Evolutionary conservation across 495 filamentous ascomycete genomes (phyloP), one percentile per base, ranked within the genome.

Genomic region (Bombardia bombarda): DNA sequence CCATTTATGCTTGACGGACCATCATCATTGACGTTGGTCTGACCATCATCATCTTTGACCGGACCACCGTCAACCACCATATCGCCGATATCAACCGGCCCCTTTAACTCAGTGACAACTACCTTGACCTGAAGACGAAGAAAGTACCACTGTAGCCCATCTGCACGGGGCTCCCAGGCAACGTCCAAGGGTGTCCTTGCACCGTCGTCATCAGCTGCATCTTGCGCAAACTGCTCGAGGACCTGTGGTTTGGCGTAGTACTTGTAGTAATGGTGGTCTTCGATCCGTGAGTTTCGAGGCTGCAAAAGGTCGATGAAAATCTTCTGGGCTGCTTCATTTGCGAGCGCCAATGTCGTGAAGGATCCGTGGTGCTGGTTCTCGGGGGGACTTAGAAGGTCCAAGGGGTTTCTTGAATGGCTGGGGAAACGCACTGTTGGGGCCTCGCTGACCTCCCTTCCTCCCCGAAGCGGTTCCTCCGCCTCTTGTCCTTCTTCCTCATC

Each of bases 31-130:
- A 6, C 7, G 14, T 10, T 14, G 6, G 32, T 5, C 32, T 33
- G 8, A 17, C 32, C 5, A 38, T n/a, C n/a, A n/a, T n/a, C n/a
- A n/a, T n/a, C n/a, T n/a, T n/a, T n/a, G n/a, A n/a, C n/a, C n/a
- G 34, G 16, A n/a, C 37, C 21, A 22, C 17, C 16, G 4, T 43
- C 47, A 23, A 49, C 42, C 23, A 55, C 42, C 40, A 58, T 43
- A 23, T 50, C 54, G 3, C 48, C 45, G 17, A 55, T 17, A 24
- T 60, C 47, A 14, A 46, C 33, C 13, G 51, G 48, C 4, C 57
- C 51, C 21, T 38, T 7, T 0, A 60, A 10, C 26, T 51, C 32
- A 5, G 30, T 22, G 26, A 42, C 32, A 10, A 32, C 3, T 3
- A 55, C 51, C 24, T 32, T 7, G 1, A 60, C 51, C 9, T n/a